Percentiles rank a stretch among this genome's conserved stretches.
Evolutionary conservation across 1,284 basidiomycete genomes (phyloP).

Genomic region (Neolentinus lepideus): DNA sequence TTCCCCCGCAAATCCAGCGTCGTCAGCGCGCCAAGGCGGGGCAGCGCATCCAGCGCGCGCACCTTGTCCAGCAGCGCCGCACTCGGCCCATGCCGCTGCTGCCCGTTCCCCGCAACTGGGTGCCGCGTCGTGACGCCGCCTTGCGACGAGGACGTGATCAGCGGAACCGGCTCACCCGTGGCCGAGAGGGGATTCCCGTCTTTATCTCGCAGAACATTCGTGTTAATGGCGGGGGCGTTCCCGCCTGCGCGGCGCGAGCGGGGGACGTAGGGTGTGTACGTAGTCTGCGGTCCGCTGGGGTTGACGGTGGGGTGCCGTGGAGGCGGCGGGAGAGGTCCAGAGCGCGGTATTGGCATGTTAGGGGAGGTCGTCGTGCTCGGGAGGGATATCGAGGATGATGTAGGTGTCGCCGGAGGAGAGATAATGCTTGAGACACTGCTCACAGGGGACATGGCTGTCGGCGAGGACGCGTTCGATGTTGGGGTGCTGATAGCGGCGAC

Average conservation of each 20-base stretch:
- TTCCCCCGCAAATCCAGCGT: slow-evolving; percentile 92
- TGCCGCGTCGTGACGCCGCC: slow-evolving; percentile 76
- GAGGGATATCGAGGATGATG: slow-evolving; percentile 7
- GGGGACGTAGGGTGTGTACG: slow-evolving; percentile 78
- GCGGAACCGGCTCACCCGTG: slow-evolving; percentile 50
- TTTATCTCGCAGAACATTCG: neutral
- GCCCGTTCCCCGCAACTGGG: slow-evolving; percentile 14
- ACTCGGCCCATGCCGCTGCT: slow-evolving; percentile 50
- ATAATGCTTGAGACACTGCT: neutral
- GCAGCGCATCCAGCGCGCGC: slow-evolving; percentile 77
- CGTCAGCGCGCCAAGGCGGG: slow-evolving; percentile 77
- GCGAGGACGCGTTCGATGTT: slow-evolving; percentile 12
- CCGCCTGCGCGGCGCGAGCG: slow-evolving; percentile 40
- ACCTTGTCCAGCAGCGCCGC: slow-evolving; percentile 74
- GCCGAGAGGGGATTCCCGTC: slow-evolving; percentile 44
- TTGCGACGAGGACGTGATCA: slow-evolving; percentile 69
- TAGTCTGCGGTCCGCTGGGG: slow-evolving; percentile 45
- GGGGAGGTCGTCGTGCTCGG: slow-evolving; percentile 18
- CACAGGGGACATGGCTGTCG: neutral
- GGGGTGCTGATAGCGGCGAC: slow-evolving; percentile 27
- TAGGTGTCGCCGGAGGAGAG: slow-evolving; percentile 14
- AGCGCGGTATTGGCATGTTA: slow-evolving; percentile 22
- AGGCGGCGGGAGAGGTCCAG: slow-evolving; percentile 46
- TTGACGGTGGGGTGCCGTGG: slow-evolving; percentile 44
- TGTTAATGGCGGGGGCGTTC: slow-evolving; percentile 10